phyloP scores from a whole-genome alignment of 345 rosid genomes.

The Firmiana major region DNA sequence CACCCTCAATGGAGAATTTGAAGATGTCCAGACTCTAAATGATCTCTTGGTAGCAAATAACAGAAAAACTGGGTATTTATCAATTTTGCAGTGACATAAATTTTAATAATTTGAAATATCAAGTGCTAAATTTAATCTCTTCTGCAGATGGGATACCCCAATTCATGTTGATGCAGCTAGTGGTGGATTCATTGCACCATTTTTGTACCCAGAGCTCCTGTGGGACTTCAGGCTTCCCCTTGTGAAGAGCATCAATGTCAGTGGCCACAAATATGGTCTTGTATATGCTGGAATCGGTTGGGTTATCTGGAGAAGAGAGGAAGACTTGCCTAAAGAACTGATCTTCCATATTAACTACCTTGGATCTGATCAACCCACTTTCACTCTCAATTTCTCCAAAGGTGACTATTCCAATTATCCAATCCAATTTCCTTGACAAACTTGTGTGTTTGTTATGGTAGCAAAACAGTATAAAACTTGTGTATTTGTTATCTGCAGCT shows the following conservation, averaged over 20 bases:
- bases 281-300: conserved; percentile 97
- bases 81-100: background rate
- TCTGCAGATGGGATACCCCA: conserved; percentile 79
- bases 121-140: background rate
- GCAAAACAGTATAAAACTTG: background rate
- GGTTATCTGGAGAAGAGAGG: conserved; percentile 81
- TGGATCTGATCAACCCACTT: conserved; percentile 92
- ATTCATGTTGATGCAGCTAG: conserved; percentile 96
- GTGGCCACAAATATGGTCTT: conserved; percentile 88
- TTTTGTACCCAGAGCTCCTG: conserved; percentile 80
- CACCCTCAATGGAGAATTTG: conserved; percentile 91
- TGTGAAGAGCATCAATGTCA: conserved; percentile 86
- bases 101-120: background rate
- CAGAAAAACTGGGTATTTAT: conserved; percentile 59
- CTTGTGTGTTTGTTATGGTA: background rate
- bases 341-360: conserved; percentile 93
- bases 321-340: conserved; percentile 89
- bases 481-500: conserved; percentile 31
- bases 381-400: conserved; percentile 94
- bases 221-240: conserved; percentile 93
- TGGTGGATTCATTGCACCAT: conserved; percentile 96
- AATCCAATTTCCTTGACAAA: too few relatives aligned
- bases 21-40: conserved; percentile 84
- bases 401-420: conserved; percentile 21
- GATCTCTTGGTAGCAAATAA: conserved; percentile 68